phyloP scores from a whole-genome alignment of 2,329 filamentous ascomycete species.

The Madurella mycetomatis region DNA sequence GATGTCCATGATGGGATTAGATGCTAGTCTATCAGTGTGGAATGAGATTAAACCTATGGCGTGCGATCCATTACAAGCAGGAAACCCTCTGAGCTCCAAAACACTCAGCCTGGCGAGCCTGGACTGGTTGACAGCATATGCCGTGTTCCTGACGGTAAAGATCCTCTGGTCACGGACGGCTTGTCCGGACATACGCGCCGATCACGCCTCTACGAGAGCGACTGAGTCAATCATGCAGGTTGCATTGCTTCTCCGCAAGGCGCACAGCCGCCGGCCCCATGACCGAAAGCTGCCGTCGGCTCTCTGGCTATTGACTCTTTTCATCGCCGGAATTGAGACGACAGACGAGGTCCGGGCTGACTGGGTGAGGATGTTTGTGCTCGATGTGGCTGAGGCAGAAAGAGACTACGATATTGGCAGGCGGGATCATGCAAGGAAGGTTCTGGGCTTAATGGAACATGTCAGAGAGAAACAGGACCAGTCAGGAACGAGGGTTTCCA shows the following conservation, averaged over 20 bases:
- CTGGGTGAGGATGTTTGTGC: conserved; percentile 18
- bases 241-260: conserved; percentile 9
- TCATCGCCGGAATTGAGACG: conserved; percentile 25
- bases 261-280: not conserved
- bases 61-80: not conserved
- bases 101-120: conserved; percentile 3
- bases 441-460: conserved; percentile 10
- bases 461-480: conserved; percentile 11
- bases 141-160: conserved; percentile 1
- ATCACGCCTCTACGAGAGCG: not conserved
- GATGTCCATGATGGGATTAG: not conserved
- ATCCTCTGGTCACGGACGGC: conserved; percentile 15
- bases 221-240: conserved; percentile 17
- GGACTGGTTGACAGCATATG: conserved; percentile 6
- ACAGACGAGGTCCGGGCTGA: conserved; percentile 24
- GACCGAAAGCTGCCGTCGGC: not conserved
- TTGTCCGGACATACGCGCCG: not conserved
- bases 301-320: conserved; percentile 23
- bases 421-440: not conserved
- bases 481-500: not conserved
- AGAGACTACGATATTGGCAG: not conserved
- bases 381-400: not conserved
- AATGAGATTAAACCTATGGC: not conserved
- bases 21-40: not conserved
- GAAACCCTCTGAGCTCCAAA: not conserved